Evolutionary conservation across 1,139 yeast species (phyloP).

Genomic region (Scheffersomyces insectosa): DNA sequence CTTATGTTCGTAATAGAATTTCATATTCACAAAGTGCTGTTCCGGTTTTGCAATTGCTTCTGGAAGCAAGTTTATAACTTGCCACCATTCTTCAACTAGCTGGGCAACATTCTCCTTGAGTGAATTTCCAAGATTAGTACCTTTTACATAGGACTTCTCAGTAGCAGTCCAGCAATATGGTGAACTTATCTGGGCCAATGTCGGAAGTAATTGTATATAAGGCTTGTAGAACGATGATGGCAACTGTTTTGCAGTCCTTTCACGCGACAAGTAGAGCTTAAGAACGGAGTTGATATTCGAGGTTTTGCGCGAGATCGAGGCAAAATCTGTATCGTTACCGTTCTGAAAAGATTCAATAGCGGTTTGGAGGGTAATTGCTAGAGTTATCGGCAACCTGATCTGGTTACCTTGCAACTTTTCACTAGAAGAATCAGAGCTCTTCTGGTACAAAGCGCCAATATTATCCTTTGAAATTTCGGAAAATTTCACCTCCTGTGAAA

Average conservation of each 20-base stretch:
- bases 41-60: slow-evolving; percentile 31
- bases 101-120: slow-evolving; percentile 33
- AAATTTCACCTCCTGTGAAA: slow-evolving; percentile 29
- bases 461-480: slow-evolving; percentile 27
- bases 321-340: slow-evolving; percentile 14
- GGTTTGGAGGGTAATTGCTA: slow-evolving; percentile 40
- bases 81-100: slow-evolving; percentile 57
- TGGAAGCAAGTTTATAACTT: slow-evolving; percentile 35
- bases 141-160: slow-evolving; percentile 54
- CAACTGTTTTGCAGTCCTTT: slow-evolving; percentile 17
- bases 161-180: slow-evolving; percentile 65
- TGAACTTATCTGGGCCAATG: slow-evolving; percentile 44
- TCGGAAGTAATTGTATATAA: slow-evolving; percentile 64
- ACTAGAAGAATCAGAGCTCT: slow-evolving; percentile 4
- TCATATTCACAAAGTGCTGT: slow-evolving; percentile 42
- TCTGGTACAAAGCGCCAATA: slow-evolving; percentile 37
- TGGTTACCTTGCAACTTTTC: slow-evolving; percentile 13
- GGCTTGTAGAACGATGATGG: slow-evolving; percentile 35
- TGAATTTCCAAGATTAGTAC: slow-evolving; percentile 59
- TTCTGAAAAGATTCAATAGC: slow-evolving; percentile 42
- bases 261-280: slow-evolving; percentile 49
- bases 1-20: slow-evolving; percentile 49
- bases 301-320: slow-evolving; percentile 18
- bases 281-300: slow-evolving; percentile 43
- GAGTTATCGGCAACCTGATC: slow-evolving; percentile 36